phyloP scores from a whole-genome alignment of 176 grass and related monocot genomes.

The Oryza australiensis region DNA sequence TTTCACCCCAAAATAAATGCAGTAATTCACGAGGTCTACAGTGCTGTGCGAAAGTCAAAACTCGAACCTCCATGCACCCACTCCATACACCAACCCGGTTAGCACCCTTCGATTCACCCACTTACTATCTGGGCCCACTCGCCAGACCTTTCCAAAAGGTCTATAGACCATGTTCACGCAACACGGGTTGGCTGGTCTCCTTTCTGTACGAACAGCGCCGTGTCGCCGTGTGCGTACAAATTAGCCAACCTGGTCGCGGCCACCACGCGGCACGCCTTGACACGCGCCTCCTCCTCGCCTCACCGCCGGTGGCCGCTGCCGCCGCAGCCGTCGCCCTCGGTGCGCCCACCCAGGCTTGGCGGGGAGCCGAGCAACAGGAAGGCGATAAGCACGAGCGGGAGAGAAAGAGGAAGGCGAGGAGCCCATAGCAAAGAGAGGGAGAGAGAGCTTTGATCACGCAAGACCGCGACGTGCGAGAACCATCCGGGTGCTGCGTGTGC shows the following conservation, averaged over 20 bases:
- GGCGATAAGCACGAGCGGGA: background rate
- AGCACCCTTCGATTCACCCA: background rate
- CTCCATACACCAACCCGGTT: background rate
- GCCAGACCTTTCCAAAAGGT: background rate
- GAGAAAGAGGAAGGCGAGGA: background rate
- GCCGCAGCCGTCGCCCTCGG: background rate
- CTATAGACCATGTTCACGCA: background rate
- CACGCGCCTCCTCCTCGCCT: conserved; percentile 17
- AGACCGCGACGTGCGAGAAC: conserved; percentile 20
- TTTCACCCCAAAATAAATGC: too few species aligned
- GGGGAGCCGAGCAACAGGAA: background rate
- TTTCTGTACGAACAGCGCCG: background rate
- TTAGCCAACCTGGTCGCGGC: conserved; percentile 39
- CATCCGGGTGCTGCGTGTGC: background rate
- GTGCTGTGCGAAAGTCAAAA: background rate
- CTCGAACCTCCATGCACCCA: background rate
- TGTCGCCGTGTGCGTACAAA: conserved; percentile 41
- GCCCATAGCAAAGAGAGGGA: background rate
- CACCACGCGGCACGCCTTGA: conserved; percentile 17
- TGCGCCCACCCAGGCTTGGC: background rate
- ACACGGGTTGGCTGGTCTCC: background rate
- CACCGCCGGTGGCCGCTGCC: conserved; percentile 35
- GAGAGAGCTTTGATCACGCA: conserved; percentile 7
- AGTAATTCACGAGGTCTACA: background rate
- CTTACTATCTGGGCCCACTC: background rate